Base-by-base conservation (phyloP, 345 rosid species). In the Kernera saxatilis region DNA sequence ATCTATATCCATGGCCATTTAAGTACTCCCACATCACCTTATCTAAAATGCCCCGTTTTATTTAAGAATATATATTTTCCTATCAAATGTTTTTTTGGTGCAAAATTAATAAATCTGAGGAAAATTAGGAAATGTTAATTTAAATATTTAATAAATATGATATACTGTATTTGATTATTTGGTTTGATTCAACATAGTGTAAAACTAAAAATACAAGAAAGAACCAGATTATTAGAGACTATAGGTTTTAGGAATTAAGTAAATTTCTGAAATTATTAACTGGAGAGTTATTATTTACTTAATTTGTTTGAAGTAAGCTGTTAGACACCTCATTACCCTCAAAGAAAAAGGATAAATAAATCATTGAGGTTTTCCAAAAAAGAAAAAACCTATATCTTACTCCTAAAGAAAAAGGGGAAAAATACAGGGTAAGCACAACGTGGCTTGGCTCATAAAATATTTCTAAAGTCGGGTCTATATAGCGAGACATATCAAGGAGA, bases 361-460 rank as follows among this genome's bases (percentile, higher is more conserved):
- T 26, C 29, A 43, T 0, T 46, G 1, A 25, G 14, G 25, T 26
- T 65, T 49, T 5, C 15, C 10, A 22, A 30, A 40, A 19, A 39
- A 43, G 19, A n/a, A 56, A 67, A 27, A 22, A 46, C 5, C 8
- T 21, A 43, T n/a, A n/a, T n/a, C n/a, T 9, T 30, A 29, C 17
- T 1, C 29, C 4, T 35, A 21, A 33, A 32, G 57, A 1, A 54
- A 39, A 67, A 43, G 3, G 10, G 19, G 0, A 12, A 22, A 18
- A 25, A 71, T 50, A 37, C 61, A 61, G 71, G 56, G 27, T 48
- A 66, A 36, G 43, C 52, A 65, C 67, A 41, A 45, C 71, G 71
- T 65, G 77, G 71, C 50, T 6, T 55, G 59, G 71, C 43, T 55
- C n/a, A 73, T 19, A 55, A 13, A 45, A 27, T 8, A 54, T 10